Conservation (phyloP, 192 early-diverging fungal genomes). For the Backusella mclennaniae region DNA sequence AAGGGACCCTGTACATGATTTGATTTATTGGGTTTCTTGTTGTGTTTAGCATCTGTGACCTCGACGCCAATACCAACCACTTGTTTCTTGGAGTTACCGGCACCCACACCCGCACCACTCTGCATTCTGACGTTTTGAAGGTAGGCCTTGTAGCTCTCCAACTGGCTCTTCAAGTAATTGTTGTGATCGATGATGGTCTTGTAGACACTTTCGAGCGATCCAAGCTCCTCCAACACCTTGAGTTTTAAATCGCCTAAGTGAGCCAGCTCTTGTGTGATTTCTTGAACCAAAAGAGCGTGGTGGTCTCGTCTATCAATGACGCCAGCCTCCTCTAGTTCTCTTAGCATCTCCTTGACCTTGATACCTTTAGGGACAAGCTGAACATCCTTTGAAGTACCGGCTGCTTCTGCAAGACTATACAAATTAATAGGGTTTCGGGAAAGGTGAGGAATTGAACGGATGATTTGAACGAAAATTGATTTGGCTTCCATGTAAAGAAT, state of each 20-base stretch:
- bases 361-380: constrained; percentile 89
- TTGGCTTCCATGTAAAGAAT: constrained; percentile 95
- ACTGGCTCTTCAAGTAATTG: constrained; percentile 83
- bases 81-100: constrained; percentile 26
- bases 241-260: constrained; percentile 89
- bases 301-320: constrained; percentile 74
- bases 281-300: constrained; percentile 79
- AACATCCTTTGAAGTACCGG: constrained; percentile 83
- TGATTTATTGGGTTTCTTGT: constrained; percentile 38
- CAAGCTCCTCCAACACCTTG: constrained; percentile 80
- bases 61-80: constrained; percentile 62
- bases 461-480: constrained; percentile 86
- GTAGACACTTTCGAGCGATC: constrained; percentile 78
- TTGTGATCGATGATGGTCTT: constrained; percentile 94
- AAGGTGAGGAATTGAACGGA: constrained; percentile 82
- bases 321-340: constrained; percentile 73
- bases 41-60: constrained; percentile 44
- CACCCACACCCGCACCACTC: constrained; percentile 21
- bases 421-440: constrained; percentile 58
- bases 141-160: constrained; percentile 93
- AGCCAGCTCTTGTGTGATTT: constrained; percentile 82
- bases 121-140: constrained; percentile 89
- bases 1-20: constrained; percentile 61
- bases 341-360: constrained; percentile 91
- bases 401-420: constrained; percentile 70